phyloP scores from a whole-genome alignment of 805 yeast genomes.

The Hermanozyma aechmeae region DNA sequence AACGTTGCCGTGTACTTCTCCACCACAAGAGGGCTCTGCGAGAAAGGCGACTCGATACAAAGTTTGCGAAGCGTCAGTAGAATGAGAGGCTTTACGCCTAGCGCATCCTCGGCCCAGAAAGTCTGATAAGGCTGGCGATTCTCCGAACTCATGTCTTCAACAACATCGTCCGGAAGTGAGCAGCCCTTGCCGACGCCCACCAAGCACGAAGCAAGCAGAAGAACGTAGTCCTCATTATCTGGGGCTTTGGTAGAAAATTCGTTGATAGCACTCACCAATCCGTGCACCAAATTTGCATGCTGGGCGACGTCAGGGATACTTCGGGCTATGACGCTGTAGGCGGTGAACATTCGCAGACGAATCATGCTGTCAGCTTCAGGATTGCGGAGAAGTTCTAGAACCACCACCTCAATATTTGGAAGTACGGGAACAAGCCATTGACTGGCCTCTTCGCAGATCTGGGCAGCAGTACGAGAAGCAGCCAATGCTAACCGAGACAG shows the following conservation, averaged over 20 bases:
- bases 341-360: conserved; percentile 50
- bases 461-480: conserved; percentile 45
- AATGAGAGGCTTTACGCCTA: conserved; percentile 32
- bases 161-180: conserved; percentile 46
- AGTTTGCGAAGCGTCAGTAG: conserved; percentile 32
- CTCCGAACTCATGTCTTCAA: conserved; percentile 28
- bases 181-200: conserved; percentile 67
- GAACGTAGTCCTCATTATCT: conserved; percentile 33
- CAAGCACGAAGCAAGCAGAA: conserved; percentile 53
- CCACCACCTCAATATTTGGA: conserved; percentile 39
- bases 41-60: conserved; percentile 28
- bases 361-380: conserved; percentile 32
- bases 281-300: conserved; percentile 14
- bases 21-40: conserved; percentile 39
- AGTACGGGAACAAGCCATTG: conserved; percentile 29
- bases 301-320: conserved; percentile 36
- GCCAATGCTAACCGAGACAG: conserved; percentile 34
- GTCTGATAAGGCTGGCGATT: conserved; percentile 11
- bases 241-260: conserved; percentile 4
- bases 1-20: conserved; percentile 59
- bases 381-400: conserved; percentile 38
- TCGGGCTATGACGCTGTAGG: conserved; percentile 57
- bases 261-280: conserved; percentile 13
- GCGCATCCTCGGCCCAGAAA: conserved; percentile 45
- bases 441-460: conserved; percentile 49